phyloP scores from a whole-genome alignment of 441 rosid species.

The Brassica balearica region DNA sequence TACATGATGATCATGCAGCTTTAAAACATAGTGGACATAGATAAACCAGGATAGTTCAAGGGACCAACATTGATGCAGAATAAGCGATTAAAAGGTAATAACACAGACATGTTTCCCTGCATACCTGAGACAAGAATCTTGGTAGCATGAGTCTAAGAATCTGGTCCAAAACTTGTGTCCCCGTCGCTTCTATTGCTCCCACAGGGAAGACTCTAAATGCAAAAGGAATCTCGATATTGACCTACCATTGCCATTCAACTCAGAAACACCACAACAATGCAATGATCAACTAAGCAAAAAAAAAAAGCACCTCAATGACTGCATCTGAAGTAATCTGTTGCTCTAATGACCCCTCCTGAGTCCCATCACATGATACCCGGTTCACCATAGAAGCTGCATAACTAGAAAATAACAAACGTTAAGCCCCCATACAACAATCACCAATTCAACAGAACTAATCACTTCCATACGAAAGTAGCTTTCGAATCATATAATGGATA shows the following conservation, averaged over 20 bases:
- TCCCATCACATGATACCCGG: constrained; percentile 68
- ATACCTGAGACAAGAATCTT: constrained; percentile 86
- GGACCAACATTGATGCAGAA: too few species aligned
- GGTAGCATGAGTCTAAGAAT: constrained; percentile 88
- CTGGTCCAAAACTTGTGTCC: constrained; percentile 83
- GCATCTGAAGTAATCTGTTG: constrained; percentile 77
- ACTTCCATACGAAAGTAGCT: background rate
- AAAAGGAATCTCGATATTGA: constrained; percentile 80
- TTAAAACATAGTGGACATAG: background rate
- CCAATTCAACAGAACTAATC: background rate
- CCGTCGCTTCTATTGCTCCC: constrained; percentile 78
- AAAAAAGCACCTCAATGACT: background rate
- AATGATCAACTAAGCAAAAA: constrained; percentile 8
- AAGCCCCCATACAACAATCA: constrained; percentile 18
- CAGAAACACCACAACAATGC: constrained; percentile 10
- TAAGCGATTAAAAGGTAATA: background rate
- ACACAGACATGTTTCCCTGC: background rate
- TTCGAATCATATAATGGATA: constrained; percentile 19
- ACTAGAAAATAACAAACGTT: constrained; percentile 43
- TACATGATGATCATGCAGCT: constrained; percentile 11
- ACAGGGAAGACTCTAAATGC: constrained; percentile 77
- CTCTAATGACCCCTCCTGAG: constrained; percentile 46
- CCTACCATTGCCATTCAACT: constrained; percentile 46
- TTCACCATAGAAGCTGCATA: constrained; percentile 95
- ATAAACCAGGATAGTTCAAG: too few species aligned